Percentiles rank a stretch among this genome's conserved stretches.
Conservation (phyloP, 345 rosid species). For the Populus alba region DNA sequence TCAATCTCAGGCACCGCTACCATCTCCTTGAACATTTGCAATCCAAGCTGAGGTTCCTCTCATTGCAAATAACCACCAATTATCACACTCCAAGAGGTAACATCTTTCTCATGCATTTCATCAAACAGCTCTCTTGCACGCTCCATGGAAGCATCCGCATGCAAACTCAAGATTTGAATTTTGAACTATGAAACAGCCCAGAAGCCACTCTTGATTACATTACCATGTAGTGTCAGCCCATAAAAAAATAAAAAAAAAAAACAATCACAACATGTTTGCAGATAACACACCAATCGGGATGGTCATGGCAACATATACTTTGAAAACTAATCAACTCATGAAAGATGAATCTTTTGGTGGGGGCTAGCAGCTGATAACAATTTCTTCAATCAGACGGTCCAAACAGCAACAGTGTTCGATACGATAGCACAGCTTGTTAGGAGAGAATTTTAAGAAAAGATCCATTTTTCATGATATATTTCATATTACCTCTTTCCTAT, state of each 20-base stretch:
- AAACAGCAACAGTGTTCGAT: background rate
- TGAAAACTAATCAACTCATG: background rate
- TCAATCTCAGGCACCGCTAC: constrained; percentile 26
- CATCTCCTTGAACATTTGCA: constrained; percentile 55
- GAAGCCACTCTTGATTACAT: constrained; percentile 48
- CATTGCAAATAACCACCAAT: constrained; percentile 49
- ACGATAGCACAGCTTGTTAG: background rate
- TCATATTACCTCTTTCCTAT: background rate
- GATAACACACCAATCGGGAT: background rate
- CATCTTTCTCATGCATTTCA: constrained; percentile 63
- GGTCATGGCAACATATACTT: background rate
- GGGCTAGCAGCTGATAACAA: background rate
- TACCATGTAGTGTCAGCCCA: constrained; percentile 45
- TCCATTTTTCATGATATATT: background rate
- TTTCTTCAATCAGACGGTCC: background rate
- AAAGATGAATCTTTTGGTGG: background rate
- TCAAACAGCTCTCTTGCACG: constrained; percentile 57
- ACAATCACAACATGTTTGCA: background rate
- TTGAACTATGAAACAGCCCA: constrained; percentile 42
- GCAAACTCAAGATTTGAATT: constrained; percentile 47
- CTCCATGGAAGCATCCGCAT: constrained; percentile 28
- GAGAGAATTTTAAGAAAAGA: background rate
- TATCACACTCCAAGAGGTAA: constrained; percentile 65
- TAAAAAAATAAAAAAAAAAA: background rate
- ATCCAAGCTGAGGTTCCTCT: constrained; percentile 38